Evolutionary conservation across 805 yeast species (phyloP), one percentile per base, ranked within the genome.

Genomic region (Candida koratica): DNA sequence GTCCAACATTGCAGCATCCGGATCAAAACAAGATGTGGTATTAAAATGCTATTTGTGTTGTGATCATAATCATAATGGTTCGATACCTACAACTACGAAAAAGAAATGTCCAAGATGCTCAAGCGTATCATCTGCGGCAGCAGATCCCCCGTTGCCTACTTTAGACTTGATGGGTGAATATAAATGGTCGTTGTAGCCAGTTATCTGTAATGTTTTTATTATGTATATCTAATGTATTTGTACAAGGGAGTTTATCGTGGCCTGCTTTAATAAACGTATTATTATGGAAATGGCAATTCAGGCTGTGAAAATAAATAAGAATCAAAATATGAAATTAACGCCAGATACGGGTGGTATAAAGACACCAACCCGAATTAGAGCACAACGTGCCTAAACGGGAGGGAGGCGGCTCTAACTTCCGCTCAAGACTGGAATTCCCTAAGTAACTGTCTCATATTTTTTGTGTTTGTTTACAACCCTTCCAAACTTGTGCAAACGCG

Each of bases 101-200:
- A 38, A 45, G 16, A 41, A 41, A 17, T 45, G 49, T 35, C 31
- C 37, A 11, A 39, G 44, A 29, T 45, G 51, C 18, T 44, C 46
- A 5, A 36, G 44, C 2, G 34, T 38, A 7, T 20, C 36, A 5
- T 37, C 45, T 19, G 44, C 39, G 19, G 18, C 25, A 4, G 25
- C 18, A 7, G 38, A 24, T 3, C 28, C 15, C 15, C 34, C 35
- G 6, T 9, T 25, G 23, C 39, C 50, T 28, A 51, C 53, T 8
- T 39, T 55, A 4, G 53, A 49, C 36, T 47, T 58, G 26, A 53
- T 56, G 58, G 61, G 63, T 6, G 60, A 56, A 36, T 56, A 54
- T 37, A 47, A 52, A 35, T 57, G 62, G 61, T 45, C 44, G 15
- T 43, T 53, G 11, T 29, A 18, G 11, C 5, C 15, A 25, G 6